These are phyloP conservation scores for Angomonas deanei DNA, from an alignment of 208 protist genomes.

Conservation along the genomic window DNA sequence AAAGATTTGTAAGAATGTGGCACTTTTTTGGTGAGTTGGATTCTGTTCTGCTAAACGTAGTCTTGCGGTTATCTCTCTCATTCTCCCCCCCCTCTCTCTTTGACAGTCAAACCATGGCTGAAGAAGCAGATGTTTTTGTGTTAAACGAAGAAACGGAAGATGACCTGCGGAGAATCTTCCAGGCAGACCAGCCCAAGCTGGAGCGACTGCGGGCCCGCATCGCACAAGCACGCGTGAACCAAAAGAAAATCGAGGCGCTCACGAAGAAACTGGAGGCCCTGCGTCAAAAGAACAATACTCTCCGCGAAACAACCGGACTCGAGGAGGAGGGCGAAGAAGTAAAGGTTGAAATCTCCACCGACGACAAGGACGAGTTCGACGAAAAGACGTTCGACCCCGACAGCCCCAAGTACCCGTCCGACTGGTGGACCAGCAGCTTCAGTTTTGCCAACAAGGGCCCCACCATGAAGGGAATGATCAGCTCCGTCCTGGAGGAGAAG, in stretches of 20 bases:
- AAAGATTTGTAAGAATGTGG: too few relatives aligned
- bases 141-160: neutral
- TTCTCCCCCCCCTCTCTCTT: too few relatives aligned
- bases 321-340: neutral
- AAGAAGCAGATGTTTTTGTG: too few relatives aligned
- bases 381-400: slow-evolving; percentile 8
- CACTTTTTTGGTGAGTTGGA: too few relatives aligned
- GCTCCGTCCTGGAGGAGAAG: slow-evolving; percentile 39
- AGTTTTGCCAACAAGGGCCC: slow-evolving; percentile 21
- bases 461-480: slow-evolving; percentile 23
- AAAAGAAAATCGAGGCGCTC: neutral
- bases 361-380: slow-evolving; percentile 17
- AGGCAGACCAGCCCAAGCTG: neutral
- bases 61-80: too few relatives aligned
- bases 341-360: neutral
- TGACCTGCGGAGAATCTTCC: neutral
- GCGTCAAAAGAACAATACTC: neutral
- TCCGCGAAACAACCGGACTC: neutral
- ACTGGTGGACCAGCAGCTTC: slow-evolving; percentile 13
- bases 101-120: too few relatives aligned
- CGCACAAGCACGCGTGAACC: neutral
- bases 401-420: slow-evolving; percentile 4
- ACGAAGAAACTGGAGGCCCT: neutral
- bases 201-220: neutral
- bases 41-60: too few relatives aligned